These are phyloP conservation scores for Cicer chorassanicum DNA, from an alignment of 306 rosid genomes.

Conservation along the genomic window DNA sequence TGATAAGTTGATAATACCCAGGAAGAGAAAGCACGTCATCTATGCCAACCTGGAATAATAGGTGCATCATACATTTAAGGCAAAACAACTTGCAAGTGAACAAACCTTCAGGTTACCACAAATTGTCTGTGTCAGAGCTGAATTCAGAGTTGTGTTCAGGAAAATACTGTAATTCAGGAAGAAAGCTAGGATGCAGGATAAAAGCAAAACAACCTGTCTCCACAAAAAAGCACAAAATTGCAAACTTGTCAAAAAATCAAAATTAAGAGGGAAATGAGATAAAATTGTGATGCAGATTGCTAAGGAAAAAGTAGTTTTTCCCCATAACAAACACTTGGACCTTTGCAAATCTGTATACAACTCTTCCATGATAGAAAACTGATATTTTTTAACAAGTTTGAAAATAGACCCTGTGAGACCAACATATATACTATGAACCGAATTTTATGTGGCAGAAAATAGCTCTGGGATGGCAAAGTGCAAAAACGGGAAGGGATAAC, in stretches of 20 bases:
- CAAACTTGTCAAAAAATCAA: conserved; percentile 24
- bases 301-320: conserved; percentile 13
- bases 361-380: not conserved
- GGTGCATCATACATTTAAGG: conserved; percentile 26
- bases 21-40: conserved; percentile 6
- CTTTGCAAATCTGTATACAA: not conserved
- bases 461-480: conserved; percentile 2
- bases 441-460: not conserved
- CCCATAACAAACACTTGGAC: not conserved
- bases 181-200: conserved; percentile 79
- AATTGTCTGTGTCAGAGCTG: conserved; percentile 80
- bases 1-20: conserved; percentile 6
- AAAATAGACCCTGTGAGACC: conserved; percentile 7
- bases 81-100: conserved; percentile 34
- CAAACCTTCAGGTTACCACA: conserved; percentile 87
- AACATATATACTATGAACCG: not conserved
- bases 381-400: not conserved
- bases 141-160: conserved; percentile 86
- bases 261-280: conserved; percentile 1
- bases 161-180: conserved; percentile 85
- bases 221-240: conserved; percentile 2
- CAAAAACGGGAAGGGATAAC: not conserved
- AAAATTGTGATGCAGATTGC: conserved; percentile 1
- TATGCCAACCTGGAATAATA: conserved; percentile 6
- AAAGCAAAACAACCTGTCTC: conserved; percentile 69